phyloP scores from a whole-genome alignment of 129 eudicot genomes.

The Heracleum sosnowskyi region DNA sequence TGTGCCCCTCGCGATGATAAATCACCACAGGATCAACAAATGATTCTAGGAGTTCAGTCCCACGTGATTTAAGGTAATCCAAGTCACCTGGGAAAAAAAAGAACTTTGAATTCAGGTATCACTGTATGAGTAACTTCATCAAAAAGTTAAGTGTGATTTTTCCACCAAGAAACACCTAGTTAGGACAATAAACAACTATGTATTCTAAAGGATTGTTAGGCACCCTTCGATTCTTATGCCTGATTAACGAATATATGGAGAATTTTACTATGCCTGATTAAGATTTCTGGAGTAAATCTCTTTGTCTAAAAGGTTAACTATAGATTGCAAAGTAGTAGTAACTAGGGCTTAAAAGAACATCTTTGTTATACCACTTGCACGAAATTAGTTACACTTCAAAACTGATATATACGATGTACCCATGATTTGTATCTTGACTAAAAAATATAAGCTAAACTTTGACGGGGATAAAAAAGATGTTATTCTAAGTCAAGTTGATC shows the following conservation, averaged over 20 bases:
- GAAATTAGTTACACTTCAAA: too few species aligned
- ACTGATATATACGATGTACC: too few species aligned
- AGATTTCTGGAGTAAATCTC: background rate
- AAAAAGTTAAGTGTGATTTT: too few species aligned
- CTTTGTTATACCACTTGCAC: too few species aligned
- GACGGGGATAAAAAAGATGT: too few species aligned
- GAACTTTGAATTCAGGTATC: background rate
- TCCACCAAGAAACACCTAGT: background rate
- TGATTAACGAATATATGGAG: too few species aligned
- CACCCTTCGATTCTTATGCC: background rate
- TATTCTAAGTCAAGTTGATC: conserved; percentile 30
- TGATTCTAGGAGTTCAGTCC: conserved; percentile 44
- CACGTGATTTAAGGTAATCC: conserved; percentile 53
- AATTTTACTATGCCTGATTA: too few species aligned
- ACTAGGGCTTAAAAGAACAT: too few species aligned
- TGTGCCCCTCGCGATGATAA: conserved; percentile 80
- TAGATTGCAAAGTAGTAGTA: too few species aligned
- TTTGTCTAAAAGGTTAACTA: too few species aligned
- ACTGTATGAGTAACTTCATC: background rate
- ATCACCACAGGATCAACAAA: conserved; percentile 50
- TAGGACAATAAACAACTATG: background rate
- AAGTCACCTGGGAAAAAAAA: conserved; percentile 35
- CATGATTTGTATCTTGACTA: too few species aligned
- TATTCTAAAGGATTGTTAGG: background rate
- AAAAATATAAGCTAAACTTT: conserved; percentile 1